Base-by-base conservation (phyloP, 495 filamentous ascomycete genomes). In the Recurvomyces mirabilis region DNA sequence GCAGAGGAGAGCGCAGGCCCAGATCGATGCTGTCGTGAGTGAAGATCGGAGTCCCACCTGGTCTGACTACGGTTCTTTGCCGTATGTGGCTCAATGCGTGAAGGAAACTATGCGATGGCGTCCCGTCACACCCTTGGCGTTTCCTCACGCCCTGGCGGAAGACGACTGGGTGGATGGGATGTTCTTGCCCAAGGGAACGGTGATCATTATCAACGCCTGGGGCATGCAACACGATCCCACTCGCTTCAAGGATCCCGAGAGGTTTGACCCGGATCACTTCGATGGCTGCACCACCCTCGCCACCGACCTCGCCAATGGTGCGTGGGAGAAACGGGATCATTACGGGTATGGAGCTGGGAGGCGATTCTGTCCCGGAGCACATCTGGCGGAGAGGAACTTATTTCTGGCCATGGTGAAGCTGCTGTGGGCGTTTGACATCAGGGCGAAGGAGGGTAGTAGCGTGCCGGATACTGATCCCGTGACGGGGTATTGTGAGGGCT, bases 401-500 rank as follows among this genome's bases (percentile, higher is more conserved):
- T 57, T 57, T 21, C 18, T 50, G 15, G 46, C 41, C 5, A 51
- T 57, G 22, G 39, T 46, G 14, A 57, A 57, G 38, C 24, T 54
- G 4, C 37, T 57, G 0, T 57, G 54, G 54, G 54, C 41, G 4
- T 57, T 54, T 23, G 29, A 46, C 20, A 51, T 57, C 21, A 31
- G 12, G 18, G 50, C 21, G 20, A 22, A 36, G 23, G 41, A 22
- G 38, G 41, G 34, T 3, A 52, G 43, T 18, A 43, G 11, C 6
- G 19, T 21, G 28, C 22, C 43, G 14, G 52, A 55, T 43, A 26
- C 49, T 1, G 52, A 56, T 49, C 35, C 42, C 12, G 38, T 49
- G 34, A 63, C 49, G 17, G 61, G 44, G 9, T 68, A 66, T 46
- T 46, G 37, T 29, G 59, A 67, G 15, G 69, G 69, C 0, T 66